A percentile compares a stretch with the other conserved stretches of the same genome.
phyloP scores from a whole-genome alignment of 257 asterid species.

The Henckelia pumila region DNA sequence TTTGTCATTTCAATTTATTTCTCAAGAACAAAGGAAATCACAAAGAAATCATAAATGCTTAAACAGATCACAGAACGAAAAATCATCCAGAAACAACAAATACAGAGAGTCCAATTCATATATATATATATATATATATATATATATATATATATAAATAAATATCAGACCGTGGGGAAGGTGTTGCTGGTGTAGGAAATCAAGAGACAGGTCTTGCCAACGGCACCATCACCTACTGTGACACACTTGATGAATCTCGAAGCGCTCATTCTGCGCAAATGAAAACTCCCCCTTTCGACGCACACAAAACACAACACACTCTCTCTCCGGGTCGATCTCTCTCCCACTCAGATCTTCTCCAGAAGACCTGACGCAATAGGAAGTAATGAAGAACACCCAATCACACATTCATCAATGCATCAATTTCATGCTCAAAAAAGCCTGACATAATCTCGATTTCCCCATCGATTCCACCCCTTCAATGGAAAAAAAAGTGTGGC shows the following conservation, averaged over 20 bases:
- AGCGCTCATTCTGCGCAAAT: slow-evolving; percentile 49
- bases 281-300: slow-evolving; percentile 8
- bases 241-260: slow-evolving; percentile 70
- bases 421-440: slow-evolving; percentile 17
- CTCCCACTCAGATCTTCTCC: slow-evolving; percentile 40
- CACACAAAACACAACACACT: background rate
- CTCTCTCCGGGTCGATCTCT: slow-evolving; percentile 1
- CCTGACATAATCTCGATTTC: background rate
- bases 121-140: no score
- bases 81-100: background rate
- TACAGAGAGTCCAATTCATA: background rate
- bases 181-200: slow-evolving; percentile 78
- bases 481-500: slow-evolving; percentile 3
- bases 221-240: slow-evolving; percentile 72
- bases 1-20: background rate
- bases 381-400: slow-evolving; percentile 22
- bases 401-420: slow-evolving; percentile 25
- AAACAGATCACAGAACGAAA: background rate
- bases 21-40: background rate
- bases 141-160: no score
- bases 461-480: slow-evolving; percentile 21
- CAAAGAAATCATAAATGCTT: background rate
- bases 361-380: slow-evolving; percentile 45
- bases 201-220: slow-evolving; percentile 63
- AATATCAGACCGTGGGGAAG: slow-evolving; percentile 72